Conservation (phyloP, 441 rosid species). For the Populus tomentosa region DNA sequence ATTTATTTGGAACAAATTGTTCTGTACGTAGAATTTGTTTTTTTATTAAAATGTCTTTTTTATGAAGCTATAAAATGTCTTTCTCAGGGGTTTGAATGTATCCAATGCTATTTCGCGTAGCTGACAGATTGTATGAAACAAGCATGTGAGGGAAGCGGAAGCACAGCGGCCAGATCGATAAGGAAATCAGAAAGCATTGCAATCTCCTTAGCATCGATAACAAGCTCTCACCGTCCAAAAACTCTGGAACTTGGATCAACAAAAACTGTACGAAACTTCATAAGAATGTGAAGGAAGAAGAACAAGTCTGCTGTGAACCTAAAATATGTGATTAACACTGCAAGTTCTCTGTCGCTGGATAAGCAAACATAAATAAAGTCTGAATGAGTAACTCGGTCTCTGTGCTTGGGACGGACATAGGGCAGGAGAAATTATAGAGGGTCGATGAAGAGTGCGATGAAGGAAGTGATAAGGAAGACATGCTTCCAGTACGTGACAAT, state of each 20-base stretch:
- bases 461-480: constrained; percentile 61
- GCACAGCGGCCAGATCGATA: constrained; percentile 64
- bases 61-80: neutral
- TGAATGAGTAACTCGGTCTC: neutral
- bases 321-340: constrained; percentile 50
- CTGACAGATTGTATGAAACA: constrained; percentile 32
- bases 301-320: constrained; percentile 60
- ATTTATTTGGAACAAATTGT: no score
- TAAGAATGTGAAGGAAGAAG: constrained; percentile 56
- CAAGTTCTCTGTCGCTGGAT: constrained; percentile 37
- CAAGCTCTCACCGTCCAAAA: constrained; percentile 84
- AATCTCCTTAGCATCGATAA: constrained; percentile 34
- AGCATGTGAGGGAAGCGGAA: constrained; percentile 83
- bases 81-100: constrained; percentile 3
- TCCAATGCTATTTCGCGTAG: constrained; percentile 12
- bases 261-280: constrained; percentile 74
- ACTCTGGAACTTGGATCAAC: constrained; percentile 71
- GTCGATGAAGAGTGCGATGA: constrained; percentile 72
- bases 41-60: no score
- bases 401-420: constrained; percentile 10
- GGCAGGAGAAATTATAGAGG: constrained; percentile 81
- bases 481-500: constrained; percentile 64
- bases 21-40: no score
- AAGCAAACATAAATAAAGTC: constrained; percentile 43
- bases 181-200: constrained; percentile 57